Evolutionary conservation across 495 filamentous ascomycete species (phyloP), one percentile per base, ranked within the genome.

Genomic region (Aspergillus ellipticus): DNA sequence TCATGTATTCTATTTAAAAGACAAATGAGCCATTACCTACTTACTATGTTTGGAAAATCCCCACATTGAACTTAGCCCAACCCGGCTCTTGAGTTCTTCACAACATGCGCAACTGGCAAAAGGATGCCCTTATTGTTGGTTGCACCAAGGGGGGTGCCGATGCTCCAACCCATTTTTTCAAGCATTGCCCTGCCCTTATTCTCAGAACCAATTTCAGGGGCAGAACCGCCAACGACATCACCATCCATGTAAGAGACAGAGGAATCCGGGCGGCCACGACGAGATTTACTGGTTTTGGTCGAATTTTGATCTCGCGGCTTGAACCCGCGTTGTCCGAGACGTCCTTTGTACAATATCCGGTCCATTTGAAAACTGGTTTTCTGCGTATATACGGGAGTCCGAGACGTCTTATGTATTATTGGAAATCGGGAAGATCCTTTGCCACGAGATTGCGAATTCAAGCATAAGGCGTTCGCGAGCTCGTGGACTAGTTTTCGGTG

Each of bases 141-240:
- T 4, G 87, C 81, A 41, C 94, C 94, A n/a, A 99, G 77, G 6
- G 86, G 87, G 69, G 86, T 97, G 4, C 94, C 94, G 43, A 82
- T 85, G 56, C 79, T 88, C 90, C 95, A 99, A 16, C 94, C 94
- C 94, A 97, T 97, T 74, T 93, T 97, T 70, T 96, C 92, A 51
- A 99, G 67, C 88, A 99, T 90, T 3, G 84, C 85, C 42, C 90
- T 80, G 19, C 94, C 94, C 60, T 80, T 87, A 57, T 96, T 99
- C 46, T 89, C 90, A 3, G 72, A 76, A 1, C 90, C 89, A 22
- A 99, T 77, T 68, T 96, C 93, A 2, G 89, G 87, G 0, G 92
- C 94, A 29, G 82, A 80, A 10, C 80, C 89, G 41, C 93, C 94
- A 17, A 97, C 92, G 42, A 96, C 73, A 54, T 97, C 90, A n/a